Base-by-base conservation (phyloP, 768 basidiomycete species). In the Sporobolomyces pararoseus region DNA sequence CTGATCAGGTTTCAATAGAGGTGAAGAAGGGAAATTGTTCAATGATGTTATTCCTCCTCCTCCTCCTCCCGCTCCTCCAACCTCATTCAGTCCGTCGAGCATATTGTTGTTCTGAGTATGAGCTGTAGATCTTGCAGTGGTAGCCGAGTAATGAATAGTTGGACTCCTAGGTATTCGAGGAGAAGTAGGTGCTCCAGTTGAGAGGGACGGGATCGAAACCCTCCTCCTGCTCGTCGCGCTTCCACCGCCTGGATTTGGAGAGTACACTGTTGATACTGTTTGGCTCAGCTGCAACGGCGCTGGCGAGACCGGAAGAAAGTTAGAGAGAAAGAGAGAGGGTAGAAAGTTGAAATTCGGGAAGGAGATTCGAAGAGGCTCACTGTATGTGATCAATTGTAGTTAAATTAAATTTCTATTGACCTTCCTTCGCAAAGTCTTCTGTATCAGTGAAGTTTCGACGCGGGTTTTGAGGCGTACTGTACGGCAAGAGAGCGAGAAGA, bases 211-310 rank as follows among this genome's bases (percentile, higher is more conserved):
- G 6, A 58, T 19, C 10, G 55, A 58, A 21, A 58, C 55, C 39
- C 55, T 39, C 39, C 55, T 19, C 23, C 55, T 7, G n/a, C n/a
- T n/a, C n/a, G n/a, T n/a, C n/a, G 55, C n/a, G 12, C 21, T 16
- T n/a, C n/a, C n/a, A 10, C 31, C 53, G 55, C 55, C 39, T 9
- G 39, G 6, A 39, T 58, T 58, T 6, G 9, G 39, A 42, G 39
- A 9, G 9, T 9, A 42, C 9, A 17, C 39, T 42, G 39, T 42
- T 42, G 21, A 25, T n/a, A 4, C 10, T 7, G n/a, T 6, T 6
- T 4, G 31, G 58, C 58, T 46, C 58, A 59, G 58, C 58, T 59
- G 39, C 42, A 29, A 59, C 58, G 58, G 58, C 58, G 58, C 58
- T 59, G 58, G 58, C 58, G 2, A 59, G 57, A 42, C 6, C 39